A percentile compares a stretch with the other conserved stretches of the same genome.
Evolutionary conservation across 2,329 filamentous ascomycete species (phyloP).

Genomic region (Lachnellula occidentalis): DNA sequence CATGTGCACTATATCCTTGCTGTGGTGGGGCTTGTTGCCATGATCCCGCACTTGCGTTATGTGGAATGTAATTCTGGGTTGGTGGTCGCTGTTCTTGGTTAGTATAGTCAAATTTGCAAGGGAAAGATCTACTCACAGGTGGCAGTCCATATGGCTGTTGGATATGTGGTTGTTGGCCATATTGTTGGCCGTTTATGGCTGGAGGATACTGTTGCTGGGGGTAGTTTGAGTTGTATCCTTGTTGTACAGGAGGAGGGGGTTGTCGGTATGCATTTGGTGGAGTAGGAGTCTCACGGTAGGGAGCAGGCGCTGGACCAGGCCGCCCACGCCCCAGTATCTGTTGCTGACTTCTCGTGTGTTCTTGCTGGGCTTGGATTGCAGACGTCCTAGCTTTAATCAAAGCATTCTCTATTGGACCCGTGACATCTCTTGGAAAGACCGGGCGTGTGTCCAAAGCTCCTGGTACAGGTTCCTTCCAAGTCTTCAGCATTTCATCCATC

Average conservation of each 20-base stretch:
- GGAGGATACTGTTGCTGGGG: slow-evolving; percentile 30
- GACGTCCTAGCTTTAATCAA: slow-evolving; percentile 71
- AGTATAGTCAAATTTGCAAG: background rate
- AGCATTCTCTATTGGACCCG: slow-evolving; percentile 87
- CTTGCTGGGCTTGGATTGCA: slow-evolving; percentile 54
- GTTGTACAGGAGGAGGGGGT: slow-evolving; percentile 35
- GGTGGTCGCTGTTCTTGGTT: slow-evolving; percentile 19
- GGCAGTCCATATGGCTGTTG: slow-evolving; percentile 25
- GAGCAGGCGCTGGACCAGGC: slow-evolving; percentile 46
- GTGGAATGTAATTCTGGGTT: slow-evolving; percentile 20
- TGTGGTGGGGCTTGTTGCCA: slow-evolving; percentile 29
- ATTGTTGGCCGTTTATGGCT: slow-evolving; percentile 20
- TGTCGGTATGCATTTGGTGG: slow-evolving; percentile 50
- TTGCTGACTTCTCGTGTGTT: slow-evolving; percentile 49
- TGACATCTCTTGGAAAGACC: slow-evolving; percentile 83
- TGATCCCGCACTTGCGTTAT: slow-evolving; percentile 30
- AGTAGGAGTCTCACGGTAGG: slow-evolving; percentile 68
- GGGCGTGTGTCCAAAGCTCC: slow-evolving; percentile 89
- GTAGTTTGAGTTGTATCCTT: slow-evolving; percentile 27
- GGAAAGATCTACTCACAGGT: slow-evolving; percentile 20
- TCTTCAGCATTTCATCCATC: slow-evolving; percentile 95
- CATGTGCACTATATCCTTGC: slow-evolving; percentile 31
- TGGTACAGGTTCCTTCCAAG: slow-evolving; percentile 95
- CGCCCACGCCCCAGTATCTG: slow-evolving; percentile 48
- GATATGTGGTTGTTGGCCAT: slow-evolving; percentile 16